Evolutionary conservation across 192 early-diverging fungal species (phyloP), one percentile per base, ranked within the genome.

Genomic region (Linderina pennispora): DNA sequence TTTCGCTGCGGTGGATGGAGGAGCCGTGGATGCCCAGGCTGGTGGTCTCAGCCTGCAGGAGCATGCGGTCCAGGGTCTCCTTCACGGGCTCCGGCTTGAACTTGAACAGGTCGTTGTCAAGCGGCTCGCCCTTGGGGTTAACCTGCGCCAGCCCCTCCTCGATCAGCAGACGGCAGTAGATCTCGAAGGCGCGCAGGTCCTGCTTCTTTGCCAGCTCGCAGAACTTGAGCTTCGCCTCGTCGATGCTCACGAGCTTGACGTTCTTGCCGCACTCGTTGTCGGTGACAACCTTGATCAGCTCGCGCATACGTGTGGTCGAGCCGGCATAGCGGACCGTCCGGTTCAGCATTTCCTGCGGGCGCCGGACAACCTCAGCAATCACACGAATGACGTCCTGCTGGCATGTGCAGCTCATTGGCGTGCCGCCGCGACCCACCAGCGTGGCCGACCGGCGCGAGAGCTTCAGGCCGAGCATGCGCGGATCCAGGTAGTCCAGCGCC

Each of bases 111-210:
- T 16, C 26, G 32, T 70, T 70, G 34, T 70, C 55, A 19, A 70
- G 36, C 15, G 52, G 51, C 40, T 62, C 66, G n/a, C 41, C 32
- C 17, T 35, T 15, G 25, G 51, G 43, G 34, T 70, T 45, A 7
- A 70, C 47, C 48, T 62, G 66, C 8, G 50, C 66, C 59, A 70
- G 48, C 0, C 66, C 66, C 23, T 70, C 66, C 18, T 70, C 66
- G 16, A 70, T 47, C 23, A 70, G 48, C 41, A 70, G 46, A 25
- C 66, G 45, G 2, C 45, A 25, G 38, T 70, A 70, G 11, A 70
- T 52, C 19, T 43, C 46, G 34, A 70, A 58, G 11, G 66, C 66
- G 37, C 23, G 40, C 19, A 31, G 33, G 33, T 70, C 59, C 40
- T 62, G 60, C 15, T 34, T 42, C 16, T 24, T 36, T 7, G 66